Percentiles rank a stretch among this genome's conserved stretches.
These are phyloP conservation scores for Calophaca sinica DNA, from an alignment of 306 rosid species.

Conservation along the genomic window DNA sequence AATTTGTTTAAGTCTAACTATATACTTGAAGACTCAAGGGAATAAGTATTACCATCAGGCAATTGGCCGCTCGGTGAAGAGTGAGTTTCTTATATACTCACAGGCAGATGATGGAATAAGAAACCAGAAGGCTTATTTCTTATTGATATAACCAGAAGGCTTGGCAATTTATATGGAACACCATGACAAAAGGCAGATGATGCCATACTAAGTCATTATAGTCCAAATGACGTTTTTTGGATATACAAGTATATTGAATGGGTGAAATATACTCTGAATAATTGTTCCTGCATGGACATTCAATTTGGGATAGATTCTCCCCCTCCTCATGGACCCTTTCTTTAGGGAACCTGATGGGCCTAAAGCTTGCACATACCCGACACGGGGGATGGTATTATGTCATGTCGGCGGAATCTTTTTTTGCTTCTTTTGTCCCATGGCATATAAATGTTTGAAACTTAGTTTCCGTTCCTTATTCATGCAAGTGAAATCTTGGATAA, in stretches of 20 bases:
- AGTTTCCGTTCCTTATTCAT: slow-evolving; percentile 3
- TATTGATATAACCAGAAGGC: slow-evolving; percentile 25
- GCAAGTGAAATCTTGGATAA: slow-evolving; percentile 23
- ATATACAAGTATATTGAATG: not conserved
- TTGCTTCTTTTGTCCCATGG: slow-evolving; percentile 19
- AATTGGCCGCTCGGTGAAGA: slow-evolving; percentile 13
- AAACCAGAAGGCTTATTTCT: slow-evolving; percentile 28
- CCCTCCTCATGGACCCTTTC: not conserved
- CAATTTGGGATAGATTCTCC: slow-evolving; percentile 36
- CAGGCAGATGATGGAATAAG: not conserved
- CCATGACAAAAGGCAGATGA: slow-evolving; percentile 26
- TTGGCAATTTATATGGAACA: slow-evolving; percentile 21
- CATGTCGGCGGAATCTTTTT: not conserved
- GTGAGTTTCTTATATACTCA: not conserved
- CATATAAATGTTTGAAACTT: slow-evolving; percentile 28
- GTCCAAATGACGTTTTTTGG: not conserved
- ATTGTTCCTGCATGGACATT: not conserved
- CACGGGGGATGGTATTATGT: not conserved
- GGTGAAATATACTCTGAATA: not conserved
- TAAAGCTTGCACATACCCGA: too few relatives aligned
- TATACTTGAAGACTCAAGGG: not conserved
- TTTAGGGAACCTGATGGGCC: not conserved
- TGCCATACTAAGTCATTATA: slow-evolving; percentile 26
- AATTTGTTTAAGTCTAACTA: slow-evolving; percentile 13
- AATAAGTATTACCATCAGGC: not conserved